Evolutionary conservation across 441 rosid genomes (phyloP).

Genomic region (Lepidium campestre): DNA sequence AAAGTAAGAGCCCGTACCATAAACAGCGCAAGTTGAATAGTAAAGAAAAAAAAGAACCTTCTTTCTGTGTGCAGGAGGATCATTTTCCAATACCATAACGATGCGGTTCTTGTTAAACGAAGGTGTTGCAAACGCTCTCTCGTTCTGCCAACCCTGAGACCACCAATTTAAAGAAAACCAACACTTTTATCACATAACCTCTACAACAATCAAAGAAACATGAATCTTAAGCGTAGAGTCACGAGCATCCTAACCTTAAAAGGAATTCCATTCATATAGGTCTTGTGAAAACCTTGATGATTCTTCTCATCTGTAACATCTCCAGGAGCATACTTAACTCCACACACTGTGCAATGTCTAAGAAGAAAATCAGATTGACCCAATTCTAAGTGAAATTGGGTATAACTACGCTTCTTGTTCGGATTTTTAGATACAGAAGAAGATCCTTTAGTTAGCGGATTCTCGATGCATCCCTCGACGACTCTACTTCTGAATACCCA

Average conservation of each 20-base stretch:
- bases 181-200: neutral
- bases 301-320: constrained; percentile 70
- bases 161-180: neutral
- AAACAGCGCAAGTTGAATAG: neutral
- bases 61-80: constrained; percentile 50
- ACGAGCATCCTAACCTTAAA: constrained; percentile 45
- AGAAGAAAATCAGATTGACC: constrained; percentile 91
- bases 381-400: constrained; percentile 71
- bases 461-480: constrained; percentile 8
- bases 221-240: neutral
- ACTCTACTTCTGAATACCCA: constrained; percentile 18
- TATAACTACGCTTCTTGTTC: constrained; percentile 72
- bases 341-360: constrained; percentile 52
- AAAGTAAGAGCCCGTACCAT: neutral
- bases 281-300: constrained; percentile 56
- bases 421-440: constrained; percentile 24
- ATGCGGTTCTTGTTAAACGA: constrained; percentile 36
- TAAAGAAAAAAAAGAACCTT: constrained; percentile 40
- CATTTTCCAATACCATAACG: constrained; percentile 49
- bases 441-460: constrained; percentile 18
- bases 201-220: neutral
- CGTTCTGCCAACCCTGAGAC: constrained; percentile 59
- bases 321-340: constrained; percentile 64
- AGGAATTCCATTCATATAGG: constrained; percentile 57
- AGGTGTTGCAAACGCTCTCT: constrained; percentile 46